These are phyloP conservation scores for Pezicula neosporulosa DNA, from an alignment of 2,329 filamentous ascomycete genomes.

Conservation along the genomic window DNA sequence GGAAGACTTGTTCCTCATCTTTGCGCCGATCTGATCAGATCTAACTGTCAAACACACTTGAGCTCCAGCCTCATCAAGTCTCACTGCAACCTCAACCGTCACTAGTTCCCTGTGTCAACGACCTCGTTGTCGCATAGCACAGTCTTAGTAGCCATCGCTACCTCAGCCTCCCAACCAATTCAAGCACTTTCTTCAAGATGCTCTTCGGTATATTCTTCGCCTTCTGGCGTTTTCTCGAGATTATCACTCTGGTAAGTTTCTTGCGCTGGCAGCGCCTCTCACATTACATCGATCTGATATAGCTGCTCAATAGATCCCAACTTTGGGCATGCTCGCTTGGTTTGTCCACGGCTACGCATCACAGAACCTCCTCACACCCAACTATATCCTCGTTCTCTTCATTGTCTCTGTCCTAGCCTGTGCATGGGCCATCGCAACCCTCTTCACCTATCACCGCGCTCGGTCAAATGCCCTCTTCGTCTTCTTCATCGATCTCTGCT, in stretches of 20 bases:
- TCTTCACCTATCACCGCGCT: constrained; percentile 64
- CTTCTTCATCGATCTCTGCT: constrained; percentile 54
- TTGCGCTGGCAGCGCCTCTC: neutral
- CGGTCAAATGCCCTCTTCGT: constrained; percentile 59
- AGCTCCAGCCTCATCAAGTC: neutral
- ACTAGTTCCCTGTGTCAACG: too few relatives aligned
- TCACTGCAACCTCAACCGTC: neutral
- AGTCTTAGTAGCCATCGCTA: neutral
- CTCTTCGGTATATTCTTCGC: constrained; percentile 61
- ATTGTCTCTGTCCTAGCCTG: constrained; percentile 61
- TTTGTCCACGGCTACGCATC: constrained; percentile 59
- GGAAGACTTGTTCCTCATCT: too few relatives aligned
- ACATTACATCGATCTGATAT: neutral
- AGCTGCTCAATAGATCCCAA: constrained; percentile 49
- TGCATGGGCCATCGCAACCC: constrained; percentile 61
- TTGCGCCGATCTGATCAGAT: too few relatives aligned
- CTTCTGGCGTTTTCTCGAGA: constrained; percentile 59
- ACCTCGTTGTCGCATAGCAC: neutral
- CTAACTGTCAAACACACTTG: neutral
- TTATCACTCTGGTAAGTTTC: constrained; percentile 56
- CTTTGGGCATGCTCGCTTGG: constrained; percentile 64
- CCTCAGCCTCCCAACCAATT: neutral
- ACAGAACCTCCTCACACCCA: constrained; percentile 55
- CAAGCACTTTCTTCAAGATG: constrained; percentile 37
- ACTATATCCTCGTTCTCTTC: constrained; percentile 63